Conservation (phyloP, 2,329 filamentous ascomycete genomes). For the Hysterium pulicare region DNA sequence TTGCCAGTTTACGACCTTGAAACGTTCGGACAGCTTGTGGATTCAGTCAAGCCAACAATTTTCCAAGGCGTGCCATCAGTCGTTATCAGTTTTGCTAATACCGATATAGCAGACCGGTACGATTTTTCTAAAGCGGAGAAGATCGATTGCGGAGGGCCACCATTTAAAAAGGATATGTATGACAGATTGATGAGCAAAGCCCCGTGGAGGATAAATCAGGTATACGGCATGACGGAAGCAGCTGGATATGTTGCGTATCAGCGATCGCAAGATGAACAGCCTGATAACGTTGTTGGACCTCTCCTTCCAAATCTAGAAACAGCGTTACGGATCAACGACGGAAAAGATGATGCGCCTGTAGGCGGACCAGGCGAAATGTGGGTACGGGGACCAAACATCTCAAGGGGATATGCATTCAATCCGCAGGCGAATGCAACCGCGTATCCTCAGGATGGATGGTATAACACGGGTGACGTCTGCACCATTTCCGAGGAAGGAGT, state of each 20-base stretch:
- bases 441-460: slow-evolving; percentile 71
- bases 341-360: slow-evolving; percentile 53
- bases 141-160: slow-evolving; percentile 80
- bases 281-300: slow-evolving; percentile 70
- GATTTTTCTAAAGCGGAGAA: slow-evolving; percentile 72
- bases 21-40: slow-evolving; percentile 68
- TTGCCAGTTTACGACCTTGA: slow-evolving; percentile 76
- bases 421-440: slow-evolving; percentile 63
- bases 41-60: slow-evolving; percentile 69
- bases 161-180: slow-evolving; percentile 73
- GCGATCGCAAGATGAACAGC: slow-evolving; percentile 46
- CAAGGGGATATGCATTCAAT: slow-evolving; percentile 70
- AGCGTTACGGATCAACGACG: slow-evolving; percentile 57
- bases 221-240: slow-evolving; percentile 48
- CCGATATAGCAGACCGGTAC: slow-evolving; percentile 71
- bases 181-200: slow-evolving; percentile 68
- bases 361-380: slow-evolving; percentile 57
- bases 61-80: slow-evolving; percentile 78
- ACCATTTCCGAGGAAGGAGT: slow-evolving; percentile 70
- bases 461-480: slow-evolving; percentile 81
- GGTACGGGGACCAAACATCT: slow-evolving; percentile 71
- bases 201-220: slow-evolving; percentile 52
- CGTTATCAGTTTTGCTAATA: slow-evolving; percentile 71
- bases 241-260: slow-evolving; percentile 45
- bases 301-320: slow-evolving; percentile 74